Conservation (phyloP, 805 yeast genomes). For the Starmera dryadoides region DNA sequence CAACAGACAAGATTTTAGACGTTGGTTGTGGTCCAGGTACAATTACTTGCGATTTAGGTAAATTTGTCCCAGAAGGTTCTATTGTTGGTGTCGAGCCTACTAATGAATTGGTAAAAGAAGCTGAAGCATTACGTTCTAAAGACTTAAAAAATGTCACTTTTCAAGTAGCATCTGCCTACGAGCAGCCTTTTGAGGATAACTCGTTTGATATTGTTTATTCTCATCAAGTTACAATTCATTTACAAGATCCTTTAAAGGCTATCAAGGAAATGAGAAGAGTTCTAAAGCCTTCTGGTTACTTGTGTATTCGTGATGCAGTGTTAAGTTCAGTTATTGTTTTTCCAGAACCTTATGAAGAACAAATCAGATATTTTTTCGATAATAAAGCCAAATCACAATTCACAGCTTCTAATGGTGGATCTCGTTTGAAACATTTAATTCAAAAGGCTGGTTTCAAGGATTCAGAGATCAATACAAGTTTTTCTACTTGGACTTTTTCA, state of each 20-base stretch:
- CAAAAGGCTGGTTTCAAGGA: not conserved
- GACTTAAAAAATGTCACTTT: not conserved
- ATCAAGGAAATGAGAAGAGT: conserved; percentile 30
- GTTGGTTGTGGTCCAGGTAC: conserved; percentile 39
- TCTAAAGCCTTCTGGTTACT: conserved; percentile 25
- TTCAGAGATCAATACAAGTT: not conserved
- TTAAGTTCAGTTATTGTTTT: conserved; percentile 10
- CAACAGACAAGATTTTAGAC: conserved; percentile 24
- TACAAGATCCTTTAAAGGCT: conserved; percentile 26
- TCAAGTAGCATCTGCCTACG: conserved; percentile 23
- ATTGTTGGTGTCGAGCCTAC: conserved; percentile 28
- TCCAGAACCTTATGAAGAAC: conserved; percentile 14
- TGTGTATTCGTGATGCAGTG: conserved; percentile 28
- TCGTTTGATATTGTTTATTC: conserved; percentile 32
- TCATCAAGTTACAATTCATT: conserved; percentile 32
- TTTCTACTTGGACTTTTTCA: not conserved
- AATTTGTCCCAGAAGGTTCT: conserved; percentile 15
- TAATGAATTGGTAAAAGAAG: conserved; percentile 22
- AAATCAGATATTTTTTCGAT: not conserved
- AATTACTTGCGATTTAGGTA: conserved; percentile 27
- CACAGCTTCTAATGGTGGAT: not conserved
- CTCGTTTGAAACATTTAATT: not conserved
- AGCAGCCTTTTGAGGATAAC: conserved; percentile 27
- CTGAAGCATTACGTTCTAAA: conserved; percentile 4
- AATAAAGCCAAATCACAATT: not conserved